Evolutionary conservation across 345 rosid genomes (phyloP).

Genomic region (Hevea brasiliensis): DNA sequence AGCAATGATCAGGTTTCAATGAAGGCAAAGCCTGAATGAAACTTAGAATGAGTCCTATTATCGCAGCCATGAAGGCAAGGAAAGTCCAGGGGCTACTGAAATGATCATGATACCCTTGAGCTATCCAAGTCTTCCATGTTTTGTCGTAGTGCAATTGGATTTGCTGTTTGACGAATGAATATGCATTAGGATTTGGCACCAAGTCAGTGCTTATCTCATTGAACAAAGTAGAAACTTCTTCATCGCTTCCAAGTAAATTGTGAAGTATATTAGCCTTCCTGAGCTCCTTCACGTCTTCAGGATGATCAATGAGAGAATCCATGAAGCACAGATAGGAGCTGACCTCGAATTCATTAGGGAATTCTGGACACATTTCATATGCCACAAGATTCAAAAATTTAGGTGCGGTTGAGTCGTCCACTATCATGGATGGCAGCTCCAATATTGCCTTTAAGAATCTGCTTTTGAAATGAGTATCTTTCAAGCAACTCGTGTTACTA

Average conservation of each 20-base stretch:
- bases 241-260: conserved; percentile 19
- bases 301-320: conserved; percentile 20
- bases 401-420: conserved; percentile 20
- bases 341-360: background rate
- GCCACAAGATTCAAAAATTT: conserved; percentile 30
- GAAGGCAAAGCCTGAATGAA: conserved; percentile 7
- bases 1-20: too few relatives aligned
- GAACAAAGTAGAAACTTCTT: conserved; percentile 16
- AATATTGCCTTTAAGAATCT: background rate
- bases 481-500: background rate
- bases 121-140: background rate
- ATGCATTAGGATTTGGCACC: conserved; percentile 1
- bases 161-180: background rate
- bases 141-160: conserved; percentile 8
- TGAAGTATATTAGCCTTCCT: conserved; percentile 8
- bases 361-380: conserved; percentile 20
- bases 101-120: background rate
- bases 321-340: conserved; percentile 19
- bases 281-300: conserved; percentile 22
- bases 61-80: conserved; percentile 10
- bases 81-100: conserved; percentile 21
- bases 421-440: conserved; percentile 14
- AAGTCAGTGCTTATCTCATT: conserved; percentile 12
- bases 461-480: background rate
- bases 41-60: background rate